Conservation (phyloP, 2,329 filamentous ascomycete genomes). For the Cercospora canescens region DNA sequence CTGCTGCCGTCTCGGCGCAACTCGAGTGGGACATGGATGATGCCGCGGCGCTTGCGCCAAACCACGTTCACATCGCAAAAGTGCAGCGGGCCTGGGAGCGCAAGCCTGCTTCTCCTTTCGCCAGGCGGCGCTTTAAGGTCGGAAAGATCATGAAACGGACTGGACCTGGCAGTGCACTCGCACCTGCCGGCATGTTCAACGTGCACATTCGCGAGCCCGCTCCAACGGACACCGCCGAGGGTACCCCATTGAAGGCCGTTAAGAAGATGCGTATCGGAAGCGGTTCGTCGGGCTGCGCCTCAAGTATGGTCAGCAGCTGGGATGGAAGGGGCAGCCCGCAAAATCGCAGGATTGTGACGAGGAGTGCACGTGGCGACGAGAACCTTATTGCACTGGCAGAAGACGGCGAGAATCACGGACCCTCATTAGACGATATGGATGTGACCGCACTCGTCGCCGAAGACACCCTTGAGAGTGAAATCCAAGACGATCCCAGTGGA, state of each 20-base stretch:
- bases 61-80: constrained; percentile 42
- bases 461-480: background rate
- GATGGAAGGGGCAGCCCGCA: constrained; percentile 31
- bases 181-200: constrained; percentile 8
- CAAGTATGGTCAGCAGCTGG: constrained; percentile 28
- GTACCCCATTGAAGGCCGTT: constrained; percentile 43
- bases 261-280: constrained; percentile 45
- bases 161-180: background rate
- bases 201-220: constrained; percentile 12
- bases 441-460: constrained; percentile 5
- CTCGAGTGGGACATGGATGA: constrained; percentile 44
- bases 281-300: constrained; percentile 10
- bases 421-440: background rate
- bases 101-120: constrained; percentile 44
- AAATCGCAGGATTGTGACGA: constrained; percentile 33
- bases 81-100: constrained; percentile 53
- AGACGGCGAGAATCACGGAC: constrained; percentile 15
- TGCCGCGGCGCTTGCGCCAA: constrained; percentile 42
- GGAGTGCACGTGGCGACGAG: constrained; percentile 21
- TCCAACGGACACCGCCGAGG: background rate
- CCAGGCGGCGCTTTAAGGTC: constrained; percentile 35
- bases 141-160: constrained; percentile 50
- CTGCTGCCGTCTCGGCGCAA: no score
- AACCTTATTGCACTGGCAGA: constrained; percentile 29
- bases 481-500: constrained; percentile 19